A percentile compares a stretch with the other conserved stretches of the same genome.
Conservation (phyloP, 2,329 filamentous ascomycete species). For the Penicillium sumatraense region DNA sequence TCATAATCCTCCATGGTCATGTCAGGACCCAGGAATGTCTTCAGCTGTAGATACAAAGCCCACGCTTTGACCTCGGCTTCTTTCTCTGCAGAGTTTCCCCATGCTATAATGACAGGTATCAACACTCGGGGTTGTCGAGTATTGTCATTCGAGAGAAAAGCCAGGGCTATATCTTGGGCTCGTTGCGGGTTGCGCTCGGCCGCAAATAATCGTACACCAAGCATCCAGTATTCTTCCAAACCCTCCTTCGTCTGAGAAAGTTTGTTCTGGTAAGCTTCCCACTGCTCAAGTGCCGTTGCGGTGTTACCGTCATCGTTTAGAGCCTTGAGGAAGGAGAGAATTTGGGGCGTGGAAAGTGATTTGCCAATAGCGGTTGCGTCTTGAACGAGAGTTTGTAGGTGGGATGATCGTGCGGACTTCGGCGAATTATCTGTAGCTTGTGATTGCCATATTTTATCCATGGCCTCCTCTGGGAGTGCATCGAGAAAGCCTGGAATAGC, state of each 20-base stretch:
- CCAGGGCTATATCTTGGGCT: slow-evolving; percentile 55
- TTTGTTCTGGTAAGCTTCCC: slow-evolving; percentile 62
- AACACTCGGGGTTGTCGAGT: slow-evolving; percentile 50
- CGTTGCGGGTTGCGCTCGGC: slow-evolving; percentile 51
- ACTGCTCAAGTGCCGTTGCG: slow-evolving; percentile 64
- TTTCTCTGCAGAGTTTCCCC: slow-evolving; percentile 58
- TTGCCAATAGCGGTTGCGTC: slow-evolving; percentile 68
- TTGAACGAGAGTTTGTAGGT: slow-evolving; percentile 65
- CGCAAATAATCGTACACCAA: slow-evolving; percentile 57
- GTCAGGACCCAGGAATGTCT: slow-evolving; percentile 60
- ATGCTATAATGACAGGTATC: slow-evolving; percentile 72
- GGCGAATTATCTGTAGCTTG: slow-evolving; percentile 49
- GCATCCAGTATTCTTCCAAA: slow-evolving; percentile 48
- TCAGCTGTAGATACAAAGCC: slow-evolving; percentile 68
- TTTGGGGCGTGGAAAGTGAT: slow-evolving; percentile 60
- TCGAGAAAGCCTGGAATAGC: slow-evolving; percentile 53
- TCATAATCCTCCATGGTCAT: slow-evolving; percentile 80
- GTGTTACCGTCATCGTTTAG: slow-evolving; percentile 67
- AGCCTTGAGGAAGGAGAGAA: slow-evolving; percentile 70
- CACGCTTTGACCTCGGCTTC: slow-evolving; percentile 65
- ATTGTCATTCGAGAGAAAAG: slow-evolving; percentile 46
- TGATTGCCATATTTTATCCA: slow-evolving; percentile 70
- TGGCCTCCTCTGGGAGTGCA: slow-evolving; percentile 63
- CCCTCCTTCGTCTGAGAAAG: slow-evolving; percentile 53
- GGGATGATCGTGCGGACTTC: slow-evolving; percentile 58